These are phyloP conservation scores for Malassezia furfur DNA, from an alignment of 1,284 basidiomycete species.

Conservation along the genomic window DNA sequence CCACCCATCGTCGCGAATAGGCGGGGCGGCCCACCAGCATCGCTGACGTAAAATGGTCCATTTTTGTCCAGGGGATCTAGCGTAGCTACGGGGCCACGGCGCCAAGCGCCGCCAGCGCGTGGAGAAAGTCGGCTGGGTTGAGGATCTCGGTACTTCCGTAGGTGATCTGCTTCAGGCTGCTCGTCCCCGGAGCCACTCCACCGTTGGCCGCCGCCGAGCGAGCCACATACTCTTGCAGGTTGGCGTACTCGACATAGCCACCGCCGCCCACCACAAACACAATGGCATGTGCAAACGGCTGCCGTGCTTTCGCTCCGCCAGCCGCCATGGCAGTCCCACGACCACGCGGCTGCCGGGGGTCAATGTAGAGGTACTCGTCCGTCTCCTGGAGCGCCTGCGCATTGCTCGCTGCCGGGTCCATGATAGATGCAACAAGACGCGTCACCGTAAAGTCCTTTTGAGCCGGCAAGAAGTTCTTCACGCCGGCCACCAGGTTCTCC, in stretches of 20 bases:
- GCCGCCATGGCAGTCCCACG: constrained; percentile 17
- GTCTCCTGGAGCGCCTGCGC: constrained; percentile 62
- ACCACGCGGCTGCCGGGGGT: constrained; percentile 55
- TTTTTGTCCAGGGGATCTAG: neutral
- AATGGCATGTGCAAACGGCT: constrained; percentile 73
- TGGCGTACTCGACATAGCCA: constrained; percentile 93
- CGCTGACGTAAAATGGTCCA: constrained; percentile 4
- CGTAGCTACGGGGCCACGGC: neutral
- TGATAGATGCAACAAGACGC: constrained; percentile 82
- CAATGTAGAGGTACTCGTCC: constrained; percentile 88
- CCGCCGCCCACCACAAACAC: constrained; percentile 96
- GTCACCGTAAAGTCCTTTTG: constrained; percentile 90
- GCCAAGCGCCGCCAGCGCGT: constrained; percentile 52
- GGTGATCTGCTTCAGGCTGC: constrained; percentile 56
- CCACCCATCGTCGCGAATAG: neutral
- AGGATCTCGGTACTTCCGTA: constrained; percentile 95
- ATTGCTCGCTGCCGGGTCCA: constrained; percentile 86
- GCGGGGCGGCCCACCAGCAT: neutral
- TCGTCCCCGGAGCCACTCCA: constrained; percentile 41
- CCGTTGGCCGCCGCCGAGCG: constrained; percentile 20
- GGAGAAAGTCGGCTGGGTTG: constrained; percentile 74
- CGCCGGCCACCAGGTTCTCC: constrained; percentile 90
- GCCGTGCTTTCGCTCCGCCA: constrained; percentile 23
- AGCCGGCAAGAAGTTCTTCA: constrained; percentile 93
- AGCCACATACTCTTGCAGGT: constrained; percentile 54